Base-by-base conservation (phyloP, 2,329 filamentous ascomycete species). In the Alternaria ventricosa region DNA sequence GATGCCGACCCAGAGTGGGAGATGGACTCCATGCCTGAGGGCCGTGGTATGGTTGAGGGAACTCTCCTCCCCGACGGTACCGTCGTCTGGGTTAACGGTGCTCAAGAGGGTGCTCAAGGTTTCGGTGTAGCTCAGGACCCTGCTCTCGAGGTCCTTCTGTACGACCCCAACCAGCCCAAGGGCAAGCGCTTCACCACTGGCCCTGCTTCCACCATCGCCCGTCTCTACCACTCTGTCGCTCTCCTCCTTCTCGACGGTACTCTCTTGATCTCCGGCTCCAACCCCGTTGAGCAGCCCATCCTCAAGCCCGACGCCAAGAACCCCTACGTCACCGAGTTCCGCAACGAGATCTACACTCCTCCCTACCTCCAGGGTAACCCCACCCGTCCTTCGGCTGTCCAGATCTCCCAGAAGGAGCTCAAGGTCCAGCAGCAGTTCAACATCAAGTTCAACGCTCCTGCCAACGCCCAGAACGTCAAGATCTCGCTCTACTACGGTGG, bases 11-110 rank as follows among this genome's bases (percentile, higher is more conserved):
- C 87, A 28, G 73, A 73, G 15, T 89, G 87, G 87, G 82, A 87
- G 61, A 82, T 88, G 81, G 87, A 88, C 67, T 77, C 81, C 12
- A 89, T 89, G 87, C 86, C 86, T 7, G 80, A 86, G 71, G 86
- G 85, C 27, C 84, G 87, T 63, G 84, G 83, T 51, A 89, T 89
- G 87, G 85, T 89, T 33, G 87, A 89, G 75, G 86, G 84, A 28
- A 84, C 85, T 41, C 80, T 89, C 11, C 83, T 90, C 41, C 84
- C 87, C 8, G 87, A 90, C 68, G 88, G 88, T 41, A 89, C 84
- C 3, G 82, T 88, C 44, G 75, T 97, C 55, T 88, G 85, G 83
- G 78, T 89, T 61, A 89, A 89, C 71, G 88, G 88, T 61, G 86
- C 83, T 69, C 85, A 85, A 63, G 78, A 80, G 62, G 88, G 88